These are phyloP conservation scores for Fusarium euwallaceae DNA, from an alignment of 2,329 filamentous ascomycete species.

Conservation along the genomic window DNA sequence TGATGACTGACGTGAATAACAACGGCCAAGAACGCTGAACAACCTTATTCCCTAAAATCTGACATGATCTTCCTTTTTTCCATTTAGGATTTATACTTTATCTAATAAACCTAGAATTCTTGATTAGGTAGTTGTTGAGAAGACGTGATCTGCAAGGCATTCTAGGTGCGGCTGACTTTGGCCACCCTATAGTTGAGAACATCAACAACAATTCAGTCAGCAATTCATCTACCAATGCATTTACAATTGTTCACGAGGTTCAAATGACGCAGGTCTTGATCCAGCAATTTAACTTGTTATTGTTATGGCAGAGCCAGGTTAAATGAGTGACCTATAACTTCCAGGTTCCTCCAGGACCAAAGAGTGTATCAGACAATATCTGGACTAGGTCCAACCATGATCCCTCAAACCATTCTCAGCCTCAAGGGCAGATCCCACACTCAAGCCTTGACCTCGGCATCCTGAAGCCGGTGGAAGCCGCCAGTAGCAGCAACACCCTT, in stretches of 20 bases:
- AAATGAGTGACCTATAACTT: constrained; percentile 27
- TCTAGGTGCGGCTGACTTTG: background rate
- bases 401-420: background rate
- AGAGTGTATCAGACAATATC: constrained; percentile 23
- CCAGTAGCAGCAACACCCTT: constrained; percentile 73
- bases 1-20: background rate
- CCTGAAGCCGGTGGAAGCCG: constrained; percentile 69
- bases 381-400: constrained; percentile 16
- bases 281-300: constrained; percentile 19
- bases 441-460: constrained; percentile 36
- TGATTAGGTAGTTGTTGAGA: background rate
- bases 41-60: background rate
- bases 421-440: background rate
- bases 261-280: background rate
- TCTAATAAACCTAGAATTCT: background rate
- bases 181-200: background rate
- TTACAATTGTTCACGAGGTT: background rate
- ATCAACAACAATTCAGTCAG: background rate
- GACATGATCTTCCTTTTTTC: background rate
- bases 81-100: background rate
- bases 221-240: too few species aligned
- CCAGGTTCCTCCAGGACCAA: constrained; percentile 16
- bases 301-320: constrained; percentile 1
- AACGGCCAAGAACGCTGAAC: background rate
- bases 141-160: background rate